A percentile compares a stretch with the other conserved stretches of the same genome.
Conservation (phyloP, 345 rosid genomes). For the Melaleuca quinquenervia region DNA sequence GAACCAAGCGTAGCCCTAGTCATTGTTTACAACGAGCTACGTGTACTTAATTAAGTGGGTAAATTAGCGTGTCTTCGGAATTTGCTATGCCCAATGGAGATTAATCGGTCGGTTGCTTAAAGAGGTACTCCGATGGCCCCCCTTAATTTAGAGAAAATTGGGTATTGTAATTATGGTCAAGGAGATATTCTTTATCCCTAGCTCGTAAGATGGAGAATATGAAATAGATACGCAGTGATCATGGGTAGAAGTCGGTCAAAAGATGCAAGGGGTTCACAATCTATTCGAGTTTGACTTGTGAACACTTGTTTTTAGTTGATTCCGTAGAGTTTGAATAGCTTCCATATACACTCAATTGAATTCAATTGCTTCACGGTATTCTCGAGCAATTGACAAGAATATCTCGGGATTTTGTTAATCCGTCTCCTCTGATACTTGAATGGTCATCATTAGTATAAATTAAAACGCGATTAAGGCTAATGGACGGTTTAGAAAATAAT, state of each 20-base stretch:
- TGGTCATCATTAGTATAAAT: too few relatives aligned
- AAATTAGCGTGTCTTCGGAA: background rate
- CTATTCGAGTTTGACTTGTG: background rate
- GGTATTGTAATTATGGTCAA: background rate
- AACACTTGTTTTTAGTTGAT: background rate
- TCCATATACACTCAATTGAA: too few relatives aligned
- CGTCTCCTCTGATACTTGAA: too few relatives aligned
- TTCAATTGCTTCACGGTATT: too few relatives aligned
- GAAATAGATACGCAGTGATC: background rate
- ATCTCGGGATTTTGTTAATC: too few relatives aligned
- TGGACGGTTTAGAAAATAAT: too few relatives aligned
- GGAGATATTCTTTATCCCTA: background rate
- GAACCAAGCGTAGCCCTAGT: too few relatives aligned
- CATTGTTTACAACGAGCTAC: background rate
- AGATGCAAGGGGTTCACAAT: background rate
- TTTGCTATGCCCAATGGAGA: background rate
- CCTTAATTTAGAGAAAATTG: accelerated
- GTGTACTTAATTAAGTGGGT: background rate
- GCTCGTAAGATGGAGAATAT: background rate
- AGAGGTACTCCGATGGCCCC: background rate
- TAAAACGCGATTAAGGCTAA: too few relatives aligned
- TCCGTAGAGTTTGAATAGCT: background rate
- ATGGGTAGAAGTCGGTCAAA: background rate
- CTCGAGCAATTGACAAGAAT: too few relatives aligned
- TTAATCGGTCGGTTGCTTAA: background rate